Conservation (phyloP, 208 protist species). For the Wallacemonas sp. region DNA sequence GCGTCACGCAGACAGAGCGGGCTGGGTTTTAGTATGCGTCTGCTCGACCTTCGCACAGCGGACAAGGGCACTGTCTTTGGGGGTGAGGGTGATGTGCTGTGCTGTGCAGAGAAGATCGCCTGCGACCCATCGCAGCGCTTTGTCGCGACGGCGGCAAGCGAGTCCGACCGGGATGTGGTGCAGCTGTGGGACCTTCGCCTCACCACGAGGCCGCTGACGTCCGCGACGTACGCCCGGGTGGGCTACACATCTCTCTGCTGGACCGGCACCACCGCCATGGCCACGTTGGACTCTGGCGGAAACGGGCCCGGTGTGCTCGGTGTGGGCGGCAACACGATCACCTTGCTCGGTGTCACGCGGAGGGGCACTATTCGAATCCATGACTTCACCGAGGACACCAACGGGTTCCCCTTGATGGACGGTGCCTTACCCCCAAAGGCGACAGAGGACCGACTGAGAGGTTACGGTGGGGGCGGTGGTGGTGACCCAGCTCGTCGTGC, state of each 20-base stretch:
- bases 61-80: conserved; percentile 19
- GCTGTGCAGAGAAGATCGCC: conserved; percentile 64
- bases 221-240: conserved; percentile 21
- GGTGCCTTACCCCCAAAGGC: not conserved
- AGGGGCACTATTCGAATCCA: not conserved
- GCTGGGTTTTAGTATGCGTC: conserved; percentile 53
- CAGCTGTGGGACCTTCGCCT: conserved; percentile 82
- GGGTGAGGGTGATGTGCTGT: conserved; percentile 22
- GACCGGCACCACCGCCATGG: conserved; percentile 15
- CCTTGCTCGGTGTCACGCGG: conserved; percentile 8
- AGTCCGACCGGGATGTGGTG: conserved; percentile 41
- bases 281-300: not conserved
- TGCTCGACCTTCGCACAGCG: conserved; percentile 70
- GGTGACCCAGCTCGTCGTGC: no score
- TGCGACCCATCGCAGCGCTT: conserved; percentile 59
- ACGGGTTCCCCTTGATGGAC: conserved; percentile 1
- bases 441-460: no score
- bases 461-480: no score
- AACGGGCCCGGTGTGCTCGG: not conserved
- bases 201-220: conserved; percentile 35
- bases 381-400: conserved; percentile 11
- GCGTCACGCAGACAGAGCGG: conserved; percentile 47
- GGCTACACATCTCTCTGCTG: conserved; percentile 75
- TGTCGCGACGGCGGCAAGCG: conserved; percentile 52
- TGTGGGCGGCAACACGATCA: not conserved